phyloP scores from a whole-genome alignment of 2,329 filamentous ascomycete species.

The Talaromyces sp. region DNA sequence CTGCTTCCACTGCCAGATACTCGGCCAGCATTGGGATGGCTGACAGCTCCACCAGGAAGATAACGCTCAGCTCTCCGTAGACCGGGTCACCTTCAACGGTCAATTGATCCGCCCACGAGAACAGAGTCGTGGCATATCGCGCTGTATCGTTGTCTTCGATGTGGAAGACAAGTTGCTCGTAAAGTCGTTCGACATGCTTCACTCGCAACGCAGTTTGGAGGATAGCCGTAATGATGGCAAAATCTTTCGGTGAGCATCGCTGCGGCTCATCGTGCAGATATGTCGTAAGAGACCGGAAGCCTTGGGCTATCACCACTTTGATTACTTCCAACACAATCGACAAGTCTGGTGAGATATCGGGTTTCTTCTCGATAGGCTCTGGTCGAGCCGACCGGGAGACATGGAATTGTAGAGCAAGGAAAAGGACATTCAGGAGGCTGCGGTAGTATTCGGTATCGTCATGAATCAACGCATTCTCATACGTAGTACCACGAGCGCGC shows the following conservation, averaged over 20 bases:
- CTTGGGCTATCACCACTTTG: constrained; percentile 71
- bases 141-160: constrained; percentile 63
- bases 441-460: constrained; percentile 70
- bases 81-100: constrained; percentile 75
- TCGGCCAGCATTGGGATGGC: constrained; percentile 77
- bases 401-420: constrained; percentile 65
- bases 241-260: constrained; percentile 68
- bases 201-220: constrained; percentile 78
- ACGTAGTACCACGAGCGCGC: constrained; percentile 50
- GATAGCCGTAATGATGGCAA: constrained; percentile 81
- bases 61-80: constrained; percentile 86
- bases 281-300: constrained; percentile 75
- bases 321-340: constrained; percentile 74
- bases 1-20: constrained; percentile 80
- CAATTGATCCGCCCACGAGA: constrained; percentile 88
- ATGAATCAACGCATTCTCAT: constrained; percentile 55
- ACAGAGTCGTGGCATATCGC: constrained; percentile 79
- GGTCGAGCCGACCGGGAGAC: constrained; percentile 27
- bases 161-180: constrained; percentile 67
- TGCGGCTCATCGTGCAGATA: constrained; percentile 72
- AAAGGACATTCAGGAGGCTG: constrained; percentile 76
- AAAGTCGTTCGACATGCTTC: constrained; percentile 67
- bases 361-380: constrained; percentile 24
- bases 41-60: constrained; percentile 85
- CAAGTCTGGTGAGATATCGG: constrained; percentile 37